phyloP scores from a whole-genome alignment of 306 rosid species.

The Vachellia pachyceras region DNA sequence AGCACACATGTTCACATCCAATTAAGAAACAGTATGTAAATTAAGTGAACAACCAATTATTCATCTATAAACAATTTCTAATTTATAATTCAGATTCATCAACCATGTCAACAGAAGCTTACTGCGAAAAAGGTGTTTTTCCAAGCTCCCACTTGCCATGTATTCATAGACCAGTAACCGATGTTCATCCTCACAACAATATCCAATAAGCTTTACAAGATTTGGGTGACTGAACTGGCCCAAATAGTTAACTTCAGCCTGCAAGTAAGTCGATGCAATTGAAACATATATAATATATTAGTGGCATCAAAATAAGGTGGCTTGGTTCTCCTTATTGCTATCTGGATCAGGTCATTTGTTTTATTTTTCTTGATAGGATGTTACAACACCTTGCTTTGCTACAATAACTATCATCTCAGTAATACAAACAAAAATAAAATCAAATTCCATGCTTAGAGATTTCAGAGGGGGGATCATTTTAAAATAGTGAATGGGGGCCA shows the following conservation, averaged over 20 bases:
- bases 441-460: constrained; percentile 3
- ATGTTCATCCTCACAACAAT: constrained; percentile 95
- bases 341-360: constrained; percentile 17
- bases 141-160: constrained; percentile 97
- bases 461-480: not conserved
- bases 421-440: constrained; percentile 8
- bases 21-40: constrained; percentile 5
- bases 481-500: not conserved
- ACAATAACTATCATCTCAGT: constrained; percentile 19
- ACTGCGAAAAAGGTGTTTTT: constrained; percentile 96
- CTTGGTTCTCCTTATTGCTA: not conserved
- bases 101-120: constrained; percentile 45
- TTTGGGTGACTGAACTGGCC: constrained; percentile 91
- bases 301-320: constrained; percentile 31
- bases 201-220: constrained; percentile 96
- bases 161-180: constrained; percentile 91
- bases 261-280: constrained; percentile 35
- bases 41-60: not conserved
- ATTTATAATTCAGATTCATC: constrained; percentile 13
- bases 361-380: not conserved
- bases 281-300: not conserved
- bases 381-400: constrained; percentile 11
- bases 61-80: not conserved
- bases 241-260: constrained; percentile 95
- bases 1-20: not conserved